Percentiles rank a stretch among this genome's conserved stretches.
These are phyloP conservation scores for Boletellus emodensis DNA, from an alignment of 768 basidiomycete species.

Conservation along the genomic window DNA sequence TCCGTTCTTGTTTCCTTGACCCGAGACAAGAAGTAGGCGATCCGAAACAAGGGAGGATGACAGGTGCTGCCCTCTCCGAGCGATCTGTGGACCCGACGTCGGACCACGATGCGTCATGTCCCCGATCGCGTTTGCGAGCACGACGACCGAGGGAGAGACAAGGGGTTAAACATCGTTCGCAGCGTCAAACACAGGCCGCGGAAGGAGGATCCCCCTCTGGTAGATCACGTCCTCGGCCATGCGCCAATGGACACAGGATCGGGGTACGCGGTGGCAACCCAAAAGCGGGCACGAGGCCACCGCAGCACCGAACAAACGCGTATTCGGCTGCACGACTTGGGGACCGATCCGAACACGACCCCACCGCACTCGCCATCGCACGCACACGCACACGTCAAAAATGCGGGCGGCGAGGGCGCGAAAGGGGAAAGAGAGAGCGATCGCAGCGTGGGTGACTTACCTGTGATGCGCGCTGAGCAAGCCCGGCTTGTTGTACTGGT, in stretches of 20 bases:
- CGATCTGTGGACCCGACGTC: conserved; percentile 4
- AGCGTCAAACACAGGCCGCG: conserved; percentile 2
- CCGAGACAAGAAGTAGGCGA: background rate
- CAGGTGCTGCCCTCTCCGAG: conserved; percentile 5
- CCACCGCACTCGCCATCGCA: no score
- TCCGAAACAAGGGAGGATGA: background rate
- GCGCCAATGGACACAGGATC: conserved; percentile 1
- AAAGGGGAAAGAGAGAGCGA: background rate
- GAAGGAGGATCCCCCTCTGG: no score
- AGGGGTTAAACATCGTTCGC: conserved; percentile 11
- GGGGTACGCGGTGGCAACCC: no score
- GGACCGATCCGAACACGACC: no score
- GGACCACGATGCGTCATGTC: conserved; percentile 6
- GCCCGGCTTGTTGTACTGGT: conserved; percentile 95
- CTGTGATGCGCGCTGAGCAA: conserved; percentile 83
- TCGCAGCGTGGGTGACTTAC: conserved; percentile 44
- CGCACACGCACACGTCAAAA: background rate
- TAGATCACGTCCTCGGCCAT: no score
- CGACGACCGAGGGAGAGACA: conserved; percentile 9
- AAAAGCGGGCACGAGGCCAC: background rate
- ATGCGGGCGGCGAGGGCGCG: background rate
- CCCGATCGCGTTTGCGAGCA: conserved; percentile 10
- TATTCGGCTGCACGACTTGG: conserved; percentile 5
- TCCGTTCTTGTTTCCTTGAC: conserved; percentile 8
- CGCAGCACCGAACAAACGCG: background rate